A percentile compares a stretch with the other conserved stretches of the same genome.
phyloP scores from a whole-genome alignment of 495 filamentous ascomycete species.

The Aspergillus ostianus region DNA sequence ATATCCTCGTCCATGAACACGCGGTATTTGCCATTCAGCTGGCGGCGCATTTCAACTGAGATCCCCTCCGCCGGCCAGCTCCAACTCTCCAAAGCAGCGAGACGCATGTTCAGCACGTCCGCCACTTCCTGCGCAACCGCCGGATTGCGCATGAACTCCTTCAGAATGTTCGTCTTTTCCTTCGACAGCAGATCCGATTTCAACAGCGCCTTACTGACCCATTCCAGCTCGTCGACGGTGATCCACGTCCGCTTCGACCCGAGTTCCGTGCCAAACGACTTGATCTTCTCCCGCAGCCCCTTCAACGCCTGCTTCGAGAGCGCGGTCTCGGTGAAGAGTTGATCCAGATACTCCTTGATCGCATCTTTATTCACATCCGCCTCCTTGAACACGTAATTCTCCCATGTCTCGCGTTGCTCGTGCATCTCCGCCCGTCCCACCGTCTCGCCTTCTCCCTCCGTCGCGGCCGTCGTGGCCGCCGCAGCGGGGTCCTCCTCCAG shows the following conservation, averaged over 20 bases:
- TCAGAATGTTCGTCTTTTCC: conserved; percentile 56
- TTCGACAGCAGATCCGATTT: conserved; percentile 56
- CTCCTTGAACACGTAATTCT: conserved; percentile 54
- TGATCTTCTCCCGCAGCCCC: conserved; percentile 40
- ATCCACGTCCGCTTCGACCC: conserved; percentile 32
- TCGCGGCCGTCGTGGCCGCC: conserved; percentile 6
- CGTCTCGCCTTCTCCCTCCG: conserved; percentile 28
- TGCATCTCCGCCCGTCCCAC: conserved; percentile 49
- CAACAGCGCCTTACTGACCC: conserved; percentile 54
- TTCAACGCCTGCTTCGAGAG: conserved; percentile 43
- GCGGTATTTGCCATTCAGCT: conserved; percentile 60
- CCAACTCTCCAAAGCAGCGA: conserved; percentile 58
- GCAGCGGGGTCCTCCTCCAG: conserved; percentile 23
- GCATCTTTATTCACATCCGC: conserved; percentile 42
- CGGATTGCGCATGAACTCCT: conserved; percentile 57
- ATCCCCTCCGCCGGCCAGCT: conserved; percentile 55
- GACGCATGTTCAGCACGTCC: conserved; percentile 68
- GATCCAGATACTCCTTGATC: conserved; percentile 50
- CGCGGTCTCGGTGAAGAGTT: conserved; percentile 46
- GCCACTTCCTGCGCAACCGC: conserved; percentile 58
- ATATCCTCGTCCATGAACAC: conserved; percentile 68
- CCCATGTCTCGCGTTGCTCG: conserved; percentile 53
- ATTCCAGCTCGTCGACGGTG: conserved; percentile 40
- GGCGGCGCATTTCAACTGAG: conserved; percentile 57
- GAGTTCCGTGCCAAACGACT: conserved; percentile 44